A percentile compares a stretch with the other conserved stretches of the same genome.
These are phyloP conservation scores for Malus fusca DNA, from an alignment of 306 rosid species.

Conservation along the genomic window DNA sequence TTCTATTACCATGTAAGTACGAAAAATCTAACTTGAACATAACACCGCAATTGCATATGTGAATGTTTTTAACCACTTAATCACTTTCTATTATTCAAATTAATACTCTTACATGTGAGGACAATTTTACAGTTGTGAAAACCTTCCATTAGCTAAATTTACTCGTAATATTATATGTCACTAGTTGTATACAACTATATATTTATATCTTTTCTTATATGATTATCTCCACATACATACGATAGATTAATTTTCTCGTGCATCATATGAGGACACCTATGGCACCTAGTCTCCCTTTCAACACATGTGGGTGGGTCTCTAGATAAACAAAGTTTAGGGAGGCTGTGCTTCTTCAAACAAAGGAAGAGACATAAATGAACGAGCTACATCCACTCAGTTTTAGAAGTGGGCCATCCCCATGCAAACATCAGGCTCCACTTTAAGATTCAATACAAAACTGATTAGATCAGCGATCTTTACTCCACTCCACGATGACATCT, in stretches of 20 bases:
- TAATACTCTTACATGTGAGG: too few species aligned
- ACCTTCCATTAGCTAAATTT: too few species aligned
- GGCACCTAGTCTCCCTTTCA: not conserved
- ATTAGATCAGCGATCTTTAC: not conserved
- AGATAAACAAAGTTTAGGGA: not conserved
- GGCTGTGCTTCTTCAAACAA: not conserved
- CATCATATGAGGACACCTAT: not conserved
- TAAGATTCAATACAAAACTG: slow-evolving; percentile 13
- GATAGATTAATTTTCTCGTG: not conserved
- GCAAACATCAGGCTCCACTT: slow-evolving; percentile 8
- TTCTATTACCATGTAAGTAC: too few species aligned
- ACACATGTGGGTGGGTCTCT: not conserved
- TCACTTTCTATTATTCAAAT: too few species aligned
- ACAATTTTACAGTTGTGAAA: too few species aligned
- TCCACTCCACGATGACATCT: not conserved
- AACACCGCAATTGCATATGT: not conserved
- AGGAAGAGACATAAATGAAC: slow-evolving; percentile 1
- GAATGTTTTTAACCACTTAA: too few species aligned
- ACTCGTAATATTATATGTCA: too few species aligned
- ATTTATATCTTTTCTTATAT: too few species aligned
- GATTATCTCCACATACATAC: too few species aligned
- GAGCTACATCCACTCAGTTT: not conserved
- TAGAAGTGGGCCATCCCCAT: slow-evolving; percentile 18
- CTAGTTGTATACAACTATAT: rapidly evolving
- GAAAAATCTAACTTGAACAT: too few species aligned